Base-by-base conservation (phyloP, 1,139 yeast species). In the Pichia sp. region DNA sequence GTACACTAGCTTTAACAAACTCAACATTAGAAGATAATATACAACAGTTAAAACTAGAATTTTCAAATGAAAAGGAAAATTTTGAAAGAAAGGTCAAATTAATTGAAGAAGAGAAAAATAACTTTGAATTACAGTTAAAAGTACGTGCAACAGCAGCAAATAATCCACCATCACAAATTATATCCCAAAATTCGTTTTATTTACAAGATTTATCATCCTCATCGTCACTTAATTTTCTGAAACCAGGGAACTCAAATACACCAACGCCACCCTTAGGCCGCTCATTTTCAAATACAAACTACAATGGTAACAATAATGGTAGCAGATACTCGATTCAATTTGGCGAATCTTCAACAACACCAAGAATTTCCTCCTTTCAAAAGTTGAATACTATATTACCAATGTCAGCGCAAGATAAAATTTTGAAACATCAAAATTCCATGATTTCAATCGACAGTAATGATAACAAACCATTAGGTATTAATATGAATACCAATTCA, bases 331-430 rank as follows among this genome's bases (percentile, higher is more conserved):
- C 56, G n/a, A 61, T 65, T 33, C 63, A 58, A 28, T 53, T 65
- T 36, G 70, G 70, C 5, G 70, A 67, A 50, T 64, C 68, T 1
- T 61, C 69, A 11, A 58, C 64, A 14, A 66, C 70, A 2, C 69
- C 69, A n/a, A 56, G 65, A 41, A 52, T 54, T 25, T 44, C 55
- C 13, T 48, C 56, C 19, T 47, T 49, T n/a, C 45, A 45, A 10
- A 56, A 48, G 36, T 30, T 56, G 29, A 51, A 56, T 25, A 47
- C 45, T 27, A 46, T 55, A 22, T 44, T 55, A 9, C 45, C 54
- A 38, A 45, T 58, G 47, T 46, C 60, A 18, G 41, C 60, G 3
- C 56, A 57, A 13, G 60, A 57, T 33, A 57, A 53, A 29, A 46
- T 58, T 28, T 42, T 52, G n/a, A 57, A 53, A n/a, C 60, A 58